These are phyloP conservation scores for Coemansia sp. DNA, from an alignment of 192 early-diverging fungal species.

Conservation along the genomic window DNA sequence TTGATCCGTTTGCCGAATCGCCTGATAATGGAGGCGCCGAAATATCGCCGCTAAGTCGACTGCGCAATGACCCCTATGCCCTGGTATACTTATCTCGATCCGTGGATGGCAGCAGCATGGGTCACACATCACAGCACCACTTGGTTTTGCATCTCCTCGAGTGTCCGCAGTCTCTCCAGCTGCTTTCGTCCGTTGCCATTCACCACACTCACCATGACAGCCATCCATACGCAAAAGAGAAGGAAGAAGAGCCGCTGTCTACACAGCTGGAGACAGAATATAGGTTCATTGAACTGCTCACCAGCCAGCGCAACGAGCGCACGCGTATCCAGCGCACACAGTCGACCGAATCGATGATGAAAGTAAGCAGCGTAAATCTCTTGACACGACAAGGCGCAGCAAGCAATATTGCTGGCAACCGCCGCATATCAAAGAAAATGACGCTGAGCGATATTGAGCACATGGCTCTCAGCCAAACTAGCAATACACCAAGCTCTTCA, in stretches of 20 bases:
- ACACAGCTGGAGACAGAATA: slow-evolving; percentile 10
- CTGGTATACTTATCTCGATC: slow-evolving; percentile 22
- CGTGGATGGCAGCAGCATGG: not conserved
- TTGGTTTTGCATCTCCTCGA: slow-evolving; percentile 39
- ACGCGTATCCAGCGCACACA: slow-evolving; percentile 38
- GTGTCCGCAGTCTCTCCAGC: slow-evolving; percentile 7
- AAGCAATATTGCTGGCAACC: not conserved
- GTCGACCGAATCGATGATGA: slow-evolving; percentile 29
- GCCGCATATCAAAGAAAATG: slow-evolving; percentile 22
- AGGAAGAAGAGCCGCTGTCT: not conserved
- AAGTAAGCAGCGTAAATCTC: not conserved
- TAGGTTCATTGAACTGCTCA: slow-evolving; percentile 28
- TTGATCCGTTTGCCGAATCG: slow-evolving; percentile 22
- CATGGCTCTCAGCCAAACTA: slow-evolving; percentile 8
- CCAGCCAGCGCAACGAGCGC: slow-evolving; percentile 14
- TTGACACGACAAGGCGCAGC: slow-evolving; percentile 9
- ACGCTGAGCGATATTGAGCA: slow-evolving; percentile 48
- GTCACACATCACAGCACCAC: not conserved
- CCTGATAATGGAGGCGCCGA: not conserved
- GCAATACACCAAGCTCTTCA: not conserved
- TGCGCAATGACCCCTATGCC: slow-evolving; percentile 12
- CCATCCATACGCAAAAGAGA: not conserved
- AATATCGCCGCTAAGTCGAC: not conserved
- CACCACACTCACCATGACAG: not conserved
- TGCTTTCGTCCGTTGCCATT: slow-evolving; percentile 1